Base-by-base conservation (phyloP, 257 asterid genomes). In the Echium plantagineum region DNA sequence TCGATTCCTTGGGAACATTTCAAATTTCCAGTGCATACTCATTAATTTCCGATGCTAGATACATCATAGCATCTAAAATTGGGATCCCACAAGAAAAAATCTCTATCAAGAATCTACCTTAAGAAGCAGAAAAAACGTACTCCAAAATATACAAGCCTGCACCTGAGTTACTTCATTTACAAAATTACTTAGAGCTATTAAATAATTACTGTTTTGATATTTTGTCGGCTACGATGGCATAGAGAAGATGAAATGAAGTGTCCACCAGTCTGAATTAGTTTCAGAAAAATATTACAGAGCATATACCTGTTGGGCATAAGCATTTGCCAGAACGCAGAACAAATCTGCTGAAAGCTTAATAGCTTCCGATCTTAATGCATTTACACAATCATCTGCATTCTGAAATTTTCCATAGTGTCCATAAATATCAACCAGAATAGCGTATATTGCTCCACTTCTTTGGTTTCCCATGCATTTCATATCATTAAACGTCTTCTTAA, bases 291-390 rank as follows among this genome's bases (percentile, higher is more conserved):
- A 28, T 16, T n/a, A 38, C 21, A 20, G 59, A 63, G 52, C 64
- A 62, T 57, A 19, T 16, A 83, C 98, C 96, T 87, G 89, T 70
- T 83, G 94, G 52, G 98, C 96, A 72, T 81, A 90, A 58, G 96
- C 96, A 76, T 90, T 82, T 60, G 96, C 95, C 65, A 90, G 82
- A 72, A 83, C 86, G 67, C 91, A 85, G 71, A 78, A 90, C 68
- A 83, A 60, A 74, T 80, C 83, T 4, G 89, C 83, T 16, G 94
- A 76, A 28, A 87, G 80, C 72, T 74, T 80, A 49, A 87, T 75
- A 53, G 91, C 95, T 81, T 80, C 85, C 68, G 71, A 62, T 73
- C 82, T 79, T 62, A 90, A 75, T 22, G 96, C 81, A 48, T 67
- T 71, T 62, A 87, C 38, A 71, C 96, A 80, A 60, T 76, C 86